phyloP scores from a whole-genome alignment of 2,329 filamentous ascomycete species.

The Thielaviopsis populi region DNA sequence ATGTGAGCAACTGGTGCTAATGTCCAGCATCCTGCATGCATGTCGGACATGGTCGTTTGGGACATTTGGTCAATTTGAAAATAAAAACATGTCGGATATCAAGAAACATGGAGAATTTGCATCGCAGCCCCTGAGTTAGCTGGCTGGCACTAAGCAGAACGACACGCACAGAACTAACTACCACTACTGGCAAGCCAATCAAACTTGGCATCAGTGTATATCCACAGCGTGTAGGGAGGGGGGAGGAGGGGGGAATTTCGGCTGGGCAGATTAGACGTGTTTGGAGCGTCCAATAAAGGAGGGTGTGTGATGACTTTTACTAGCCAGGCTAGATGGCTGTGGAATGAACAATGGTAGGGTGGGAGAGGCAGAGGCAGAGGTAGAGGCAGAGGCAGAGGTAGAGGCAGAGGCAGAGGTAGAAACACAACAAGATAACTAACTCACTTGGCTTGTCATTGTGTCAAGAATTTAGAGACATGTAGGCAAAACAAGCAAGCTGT shows the following conservation, averaged over 20 bases:
- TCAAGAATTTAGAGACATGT: not conserved
- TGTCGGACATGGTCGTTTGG: too few species aligned
- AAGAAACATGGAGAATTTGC: not conserved
- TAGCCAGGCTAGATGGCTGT: not conserved
- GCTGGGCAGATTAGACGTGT: not conserved
- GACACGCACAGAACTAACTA: not conserved
- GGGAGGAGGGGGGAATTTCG: not conserved
- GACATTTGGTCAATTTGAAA: too few species aligned
- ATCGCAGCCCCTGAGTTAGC: constrained; percentile 1
- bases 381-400: not conserved
- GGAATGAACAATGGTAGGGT: too few species aligned
- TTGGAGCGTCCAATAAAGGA: not conserved
- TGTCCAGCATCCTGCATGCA: not conserved
- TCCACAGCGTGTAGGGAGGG: not conserved
- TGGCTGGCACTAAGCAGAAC: not conserved
- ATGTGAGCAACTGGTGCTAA: not conserved
- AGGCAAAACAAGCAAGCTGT: too few species aligned
- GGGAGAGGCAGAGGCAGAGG: not conserved
- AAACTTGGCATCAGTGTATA: not conserved
- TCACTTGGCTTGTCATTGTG: not conserved
- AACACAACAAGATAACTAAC: too few species aligned
- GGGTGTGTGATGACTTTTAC: too few species aligned
- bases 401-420: not conserved
- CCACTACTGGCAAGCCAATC: not conserved
- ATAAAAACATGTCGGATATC: not conserved